These are phyloP conservation scores for Candida nitratophila DNA, from an alignment of 805 yeast genomes.

Conservation along the genomic window DNA sequence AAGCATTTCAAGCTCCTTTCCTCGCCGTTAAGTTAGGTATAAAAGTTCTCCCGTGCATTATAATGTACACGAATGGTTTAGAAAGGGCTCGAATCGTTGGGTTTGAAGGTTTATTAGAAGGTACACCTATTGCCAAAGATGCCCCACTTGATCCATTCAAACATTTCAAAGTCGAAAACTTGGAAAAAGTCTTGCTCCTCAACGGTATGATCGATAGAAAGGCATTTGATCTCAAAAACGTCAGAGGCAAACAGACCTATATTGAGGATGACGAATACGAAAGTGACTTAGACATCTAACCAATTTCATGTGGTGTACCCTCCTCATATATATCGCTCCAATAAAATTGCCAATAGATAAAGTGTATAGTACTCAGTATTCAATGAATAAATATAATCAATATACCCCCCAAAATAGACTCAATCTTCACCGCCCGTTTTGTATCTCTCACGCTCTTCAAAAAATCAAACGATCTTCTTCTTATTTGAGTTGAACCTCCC, in stretches of 20 bases:
- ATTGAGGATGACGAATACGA: slow-evolving; percentile 24
- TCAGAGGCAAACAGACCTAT: slow-evolving; percentile 6
- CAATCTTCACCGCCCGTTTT: neutral
- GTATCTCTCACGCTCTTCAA: neutral
- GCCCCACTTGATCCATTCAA: slow-evolving; percentile 24
- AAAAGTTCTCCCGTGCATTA: slow-evolving; percentile 65
- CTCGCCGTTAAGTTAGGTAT: slow-evolving; percentile 55
- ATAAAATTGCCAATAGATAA: too few species aligned
- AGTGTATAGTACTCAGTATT: too few species aligned
- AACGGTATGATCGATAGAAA: slow-evolving; percentile 28
- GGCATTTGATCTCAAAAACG: slow-evolving; percentile 24
- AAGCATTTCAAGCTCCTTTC: slow-evolving; percentile 66
- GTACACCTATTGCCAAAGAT: slow-evolving; percentile 15
- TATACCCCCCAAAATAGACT: too few species aligned
- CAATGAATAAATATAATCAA: too few species aligned
- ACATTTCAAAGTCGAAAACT: slow-evolving; percentile 36
- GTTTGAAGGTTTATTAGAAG: slow-evolving; percentile 45
- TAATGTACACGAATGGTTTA: slow-evolving; percentile 51
- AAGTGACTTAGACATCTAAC: slow-evolving; percentile 29
- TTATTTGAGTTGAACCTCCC: too few species aligned
- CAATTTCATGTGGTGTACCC: too few species aligned
- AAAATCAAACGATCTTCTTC: slow-evolving; percentile 1
- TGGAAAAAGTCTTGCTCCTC: slow-evolving; percentile 38
- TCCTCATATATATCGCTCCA: too few species aligned
- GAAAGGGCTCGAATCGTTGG: slow-evolving; percentile 62